Base-by-base conservation (phyloP, 2,329 filamentous ascomycete genomes). In the Plectosphaerella plurivora region DNA sequence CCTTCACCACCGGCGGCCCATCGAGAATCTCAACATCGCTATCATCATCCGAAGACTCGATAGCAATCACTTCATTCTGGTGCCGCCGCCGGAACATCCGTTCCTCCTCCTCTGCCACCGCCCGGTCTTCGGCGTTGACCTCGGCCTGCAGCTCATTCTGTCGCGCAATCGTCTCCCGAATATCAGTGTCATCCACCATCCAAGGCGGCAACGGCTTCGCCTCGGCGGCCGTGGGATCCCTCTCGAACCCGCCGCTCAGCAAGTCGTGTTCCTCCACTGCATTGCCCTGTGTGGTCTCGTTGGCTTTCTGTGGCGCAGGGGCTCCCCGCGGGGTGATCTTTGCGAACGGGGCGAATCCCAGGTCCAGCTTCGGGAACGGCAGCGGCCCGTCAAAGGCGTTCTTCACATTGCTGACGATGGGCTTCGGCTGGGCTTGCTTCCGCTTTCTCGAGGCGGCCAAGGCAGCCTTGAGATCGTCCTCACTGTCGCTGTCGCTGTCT, bases 311-410 rank as follows among this genome's bases (percentile, higher is more conserved):
- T 3, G 41, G 4, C 41, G 5, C 8, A 4, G 41, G 18, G 6
- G n/a, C 7, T 59, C 54, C 45, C 5, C 16, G 16, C 28, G 28
- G 28, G 28, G 28, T 33, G 4, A 33, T 5, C 28, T 33, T 33
- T 12, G 28, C 28, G 11, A 84, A 84, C 2, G 84, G 73, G 1
- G 77, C 79, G 3, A 82, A 86, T 49, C 82, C 85, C 76, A 81
- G 84, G 45, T 88, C 84, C 2, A 96, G 77, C 63, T 91, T 93
- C 60, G 96, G 91, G 63, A 99, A 99, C 0, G 94, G 94, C 5
- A 99, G 69, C 0, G 92, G 91, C 0, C 93, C 93, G 58, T 83
- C 82, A 63, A 96, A 83, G 0, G 82, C 76, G 59, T 84, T 83
- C 58, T 81, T 82, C 36, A 79, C 74, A 48, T 82, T 84, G 10